Base-by-base conservation (phyloP, 2,329 filamentous ascomycete genomes). In the Nigrograna mackinnonii region DNA sequence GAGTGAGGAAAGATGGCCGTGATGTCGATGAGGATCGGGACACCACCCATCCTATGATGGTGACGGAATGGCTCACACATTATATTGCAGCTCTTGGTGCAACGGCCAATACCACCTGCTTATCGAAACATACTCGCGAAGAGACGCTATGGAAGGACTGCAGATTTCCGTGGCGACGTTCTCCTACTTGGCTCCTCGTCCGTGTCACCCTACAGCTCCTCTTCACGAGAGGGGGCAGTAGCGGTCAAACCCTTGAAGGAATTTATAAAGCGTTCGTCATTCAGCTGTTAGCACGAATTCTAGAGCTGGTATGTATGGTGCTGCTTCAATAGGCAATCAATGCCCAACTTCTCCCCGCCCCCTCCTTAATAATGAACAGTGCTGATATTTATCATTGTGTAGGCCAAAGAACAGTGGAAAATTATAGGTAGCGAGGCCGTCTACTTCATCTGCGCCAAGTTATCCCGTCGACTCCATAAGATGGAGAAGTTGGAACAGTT, bases 171-270 rank as follows among this genome's bases (percentile, higher is more conserved):
- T 83, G 79, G 80, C 65, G 73, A 11, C 60, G 76, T 33, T 82
- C 79, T 13, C 66, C 79, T 0, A 43, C 77, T 0, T 85, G 79
- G 79, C 64, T 84, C 0, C 62, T 83, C 0, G 40, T 84, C 3
- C 76, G 80, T 1, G 78, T 82, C 1, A 57, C 69, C 0, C 45
- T 82, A 2, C 79, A 83, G 38, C 56, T 65, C 0, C 39, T 46
- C 3, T 57, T 63, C 31, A 13, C 36, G 5, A 50, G n/a, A n/a
- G n/a, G n/a, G n/a, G n/a, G n/a, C n/a, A n/a, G n/a, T n/a, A n/a
- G n/a, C n/a, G n/a, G n/a, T n/a, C n/a, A n/a, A n/a, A n/a, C n/a
- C n/a, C n/a, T n/a, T n/a, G n/a, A n/a, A n/a, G n/a, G n/a, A n/a
- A n/a, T n/a, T n/a, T n/a, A n/a, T n/a, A n/a, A n/a, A n/a, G n/a